Conservation (phyloP, 257 asterid species). For the Rubia yunnanensis region DNA sequence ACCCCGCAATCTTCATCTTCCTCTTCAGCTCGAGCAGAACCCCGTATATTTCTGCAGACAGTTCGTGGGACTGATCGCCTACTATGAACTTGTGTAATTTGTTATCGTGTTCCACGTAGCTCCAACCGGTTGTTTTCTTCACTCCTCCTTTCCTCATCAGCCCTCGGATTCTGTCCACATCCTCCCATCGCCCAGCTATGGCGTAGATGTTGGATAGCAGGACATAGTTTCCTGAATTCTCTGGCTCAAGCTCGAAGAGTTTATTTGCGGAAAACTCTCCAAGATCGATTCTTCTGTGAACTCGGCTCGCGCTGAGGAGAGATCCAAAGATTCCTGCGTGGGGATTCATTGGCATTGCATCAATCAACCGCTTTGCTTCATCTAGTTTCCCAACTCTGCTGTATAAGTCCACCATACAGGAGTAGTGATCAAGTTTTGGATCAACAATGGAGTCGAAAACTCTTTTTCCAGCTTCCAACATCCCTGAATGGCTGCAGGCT, state of each 20-base stretch:
- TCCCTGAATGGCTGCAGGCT: slow-evolving; percentile 74
- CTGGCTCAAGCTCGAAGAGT: slow-evolving; percentile 60
- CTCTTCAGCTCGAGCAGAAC: slow-evolving; percentile 27
- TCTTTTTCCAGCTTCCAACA: slow-evolving; percentile 38
- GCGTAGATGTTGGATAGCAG: slow-evolving; percentile 55
- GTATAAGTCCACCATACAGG: slow-evolving; percentile 67
- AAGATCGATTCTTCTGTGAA: slow-evolving; percentile 46
- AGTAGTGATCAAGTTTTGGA: slow-evolving; percentile 60
- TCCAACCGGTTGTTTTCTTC: slow-evolving; percentile 44
- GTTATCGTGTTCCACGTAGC: slow-evolving; percentile 49
- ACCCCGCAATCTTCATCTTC: slow-evolving; percentile 41
- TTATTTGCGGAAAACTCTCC: slow-evolving; percentile 59
- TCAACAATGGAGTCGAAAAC: slow-evolving; percentile 44
- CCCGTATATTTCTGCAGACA: slow-evolving; percentile 29
- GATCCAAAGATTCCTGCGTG: slow-evolving; percentile 55
- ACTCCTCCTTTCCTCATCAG: slow-evolving; percentile 41
- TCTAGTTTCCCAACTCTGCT: slow-evolving; percentile 61
- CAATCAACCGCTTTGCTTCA: slow-evolving; percentile 48
- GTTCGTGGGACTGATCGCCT: slow-evolving; percentile 40
- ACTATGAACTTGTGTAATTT: slow-evolving; percentile 42
- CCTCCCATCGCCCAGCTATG: slow-evolving; percentile 50
- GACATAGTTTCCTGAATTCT: slow-evolving; percentile 44
- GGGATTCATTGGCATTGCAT: slow-evolving; percentile 45
- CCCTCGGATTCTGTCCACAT: slow-evolving; percentile 43
- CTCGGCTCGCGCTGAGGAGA: slow-evolving; percentile 48